A percentile compares a stretch with the other conserved stretches of the same genome.
phyloP scores from a whole-genome alignment of 257 asterid species.

The Fraxinus pennsylvanica region DNA sequence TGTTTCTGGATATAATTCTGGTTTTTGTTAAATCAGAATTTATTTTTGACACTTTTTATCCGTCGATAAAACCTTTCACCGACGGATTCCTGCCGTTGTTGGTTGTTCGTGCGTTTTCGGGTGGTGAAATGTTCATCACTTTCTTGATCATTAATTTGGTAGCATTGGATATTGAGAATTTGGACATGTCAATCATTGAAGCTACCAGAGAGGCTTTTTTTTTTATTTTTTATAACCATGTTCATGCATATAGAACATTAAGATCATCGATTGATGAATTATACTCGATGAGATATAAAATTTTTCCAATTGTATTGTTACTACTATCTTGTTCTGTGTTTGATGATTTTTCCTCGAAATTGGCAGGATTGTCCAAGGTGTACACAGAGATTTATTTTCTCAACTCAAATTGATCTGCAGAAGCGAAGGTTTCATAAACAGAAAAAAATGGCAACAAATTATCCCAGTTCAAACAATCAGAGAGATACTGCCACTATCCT shows the following conservation, averaged over 20 bases:
- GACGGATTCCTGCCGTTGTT: not conserved
- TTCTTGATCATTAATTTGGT: not conserved
- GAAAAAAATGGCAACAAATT: slow-evolving; percentile 54
- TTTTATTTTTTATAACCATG: too few relatives aligned
- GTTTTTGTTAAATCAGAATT: not conserved
- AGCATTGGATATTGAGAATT: not conserved
- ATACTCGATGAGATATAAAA: too few relatives aligned
- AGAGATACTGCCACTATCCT: slow-evolving; percentile 54
- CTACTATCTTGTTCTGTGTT: not conserved
- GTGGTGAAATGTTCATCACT: not conserved
- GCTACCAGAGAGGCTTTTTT: not conserved
- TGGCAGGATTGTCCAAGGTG: slow-evolving; percentile 14
- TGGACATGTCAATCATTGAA: not conserved
- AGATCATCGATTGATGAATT: too few relatives aligned
- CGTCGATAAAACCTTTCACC: not conserved
- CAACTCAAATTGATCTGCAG: slow-evolving; percentile 2
- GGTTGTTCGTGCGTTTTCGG: not conserved
- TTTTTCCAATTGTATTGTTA: too few relatives aligned
- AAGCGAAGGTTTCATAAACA: not conserved
- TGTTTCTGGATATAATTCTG: not conserved
- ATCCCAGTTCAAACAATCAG: slow-evolving; percentile 55
- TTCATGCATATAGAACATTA: too few relatives aligned
- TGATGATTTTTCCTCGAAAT: slow-evolving; percentile 12
- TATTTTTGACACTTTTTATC: too few relatives aligned
- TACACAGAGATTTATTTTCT: not conserved